phyloP scores from a whole-genome alignment of 768 basidiomycete genomes.

The Boletus rubroflammeus region DNA sequence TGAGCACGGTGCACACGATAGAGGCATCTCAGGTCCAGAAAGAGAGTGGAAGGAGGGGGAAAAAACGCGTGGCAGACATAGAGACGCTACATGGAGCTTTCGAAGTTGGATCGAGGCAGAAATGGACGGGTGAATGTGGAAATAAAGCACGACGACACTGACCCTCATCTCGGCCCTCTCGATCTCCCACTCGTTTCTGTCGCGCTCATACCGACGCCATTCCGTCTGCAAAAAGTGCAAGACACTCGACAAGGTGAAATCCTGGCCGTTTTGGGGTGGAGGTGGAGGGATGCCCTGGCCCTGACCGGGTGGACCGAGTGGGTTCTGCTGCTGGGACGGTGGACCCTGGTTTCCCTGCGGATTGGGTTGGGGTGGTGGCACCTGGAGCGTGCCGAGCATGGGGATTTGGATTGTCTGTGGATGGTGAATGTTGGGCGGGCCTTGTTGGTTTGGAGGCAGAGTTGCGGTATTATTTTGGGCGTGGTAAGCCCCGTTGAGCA shows the following conservation, averaged over 20 bases:
- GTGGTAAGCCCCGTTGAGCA: slow-evolving; percentile 31
- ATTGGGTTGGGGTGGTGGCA: slow-evolving; percentile 50
- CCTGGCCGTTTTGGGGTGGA: slow-evolving; percentile 83
- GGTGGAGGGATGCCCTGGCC: slow-evolving; percentile 63
- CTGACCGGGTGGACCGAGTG: slow-evolving; percentile 52
- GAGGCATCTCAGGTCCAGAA: neutral
- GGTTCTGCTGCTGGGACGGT: slow-evolving; percentile 54
- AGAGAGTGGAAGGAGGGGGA: neutral
- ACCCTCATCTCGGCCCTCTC: slow-evolving; percentile 99
- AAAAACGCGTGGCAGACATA: neutral
- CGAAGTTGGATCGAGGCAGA: neutral
- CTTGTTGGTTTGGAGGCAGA: slow-evolving; percentile 15
- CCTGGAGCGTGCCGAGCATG: slow-evolving; percentile 73
- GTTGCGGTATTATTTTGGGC: slow-evolving; percentile 17
- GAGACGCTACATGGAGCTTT: neutral
- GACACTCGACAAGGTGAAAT: slow-evolving; percentile 90
- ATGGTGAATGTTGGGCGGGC: slow-evolving; percentile 34
- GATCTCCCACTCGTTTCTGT: slow-evolving; percentile 99
- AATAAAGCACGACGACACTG: slow-evolving; percentile 33
- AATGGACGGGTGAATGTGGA: neutral
- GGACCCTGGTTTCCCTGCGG: slow-evolving; percentile 36
- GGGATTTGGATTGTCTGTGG: slow-evolving; percentile 49
- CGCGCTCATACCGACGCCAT: slow-evolving; percentile 96
- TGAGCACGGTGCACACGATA: slow-evolving; percentile 8
- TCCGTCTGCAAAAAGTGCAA: slow-evolving; percentile 98